Evolutionary conservation across 352 stramenopile species (phyloP), one percentile per base, ranked within the genome.

Genomic region (Phytophthora citricola): DNA sequence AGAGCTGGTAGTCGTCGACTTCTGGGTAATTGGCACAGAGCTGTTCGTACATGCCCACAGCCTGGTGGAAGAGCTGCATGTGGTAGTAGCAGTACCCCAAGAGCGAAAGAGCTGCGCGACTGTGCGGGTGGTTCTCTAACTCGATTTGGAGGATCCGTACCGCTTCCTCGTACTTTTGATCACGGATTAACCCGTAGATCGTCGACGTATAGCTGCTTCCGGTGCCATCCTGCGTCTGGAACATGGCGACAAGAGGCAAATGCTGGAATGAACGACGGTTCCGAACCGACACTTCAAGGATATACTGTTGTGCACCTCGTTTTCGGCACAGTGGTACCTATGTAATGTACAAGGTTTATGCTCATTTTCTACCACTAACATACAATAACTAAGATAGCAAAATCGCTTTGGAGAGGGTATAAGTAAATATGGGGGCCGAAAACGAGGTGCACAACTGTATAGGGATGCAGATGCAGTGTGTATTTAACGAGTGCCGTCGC

Each of bases 1-100:
- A 98, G 27, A 98, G 66, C 41, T 97, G 86, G 77, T 99, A 99
- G 65, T 99, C 94, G 65, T 98, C 94, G 24, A 98, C 90, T 50
- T 97, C 87, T 1, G 96, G 97, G 73, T 94, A 98, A 49, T 95
- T 85, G 50, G 93, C 89, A 61, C 93, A 91, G 22, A 99, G 86
- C 70, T 98, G 86, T 66, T 99, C 94, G 71, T 99, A 99, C 78
- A 97, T 97, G 55, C 84, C 76, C 38, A 97, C 92, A 5, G 96
- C 94, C 43, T 86, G 76, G 31, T 80, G 67, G 72, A 95, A 99
- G 69, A 98, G 95, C 74, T 98, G 86, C 72, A 98, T 79, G 71
- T 98, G 91, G 79, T 99, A 99, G 78, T 97, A 98, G 79, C 95
- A 99, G 75, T 98, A 99, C n/a, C 90, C 97, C n/a, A 99, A 78